phyloP scores from a whole-genome alignment of 192 early-diverging fungal species.

The Rhizophagus sp. region DNA sequence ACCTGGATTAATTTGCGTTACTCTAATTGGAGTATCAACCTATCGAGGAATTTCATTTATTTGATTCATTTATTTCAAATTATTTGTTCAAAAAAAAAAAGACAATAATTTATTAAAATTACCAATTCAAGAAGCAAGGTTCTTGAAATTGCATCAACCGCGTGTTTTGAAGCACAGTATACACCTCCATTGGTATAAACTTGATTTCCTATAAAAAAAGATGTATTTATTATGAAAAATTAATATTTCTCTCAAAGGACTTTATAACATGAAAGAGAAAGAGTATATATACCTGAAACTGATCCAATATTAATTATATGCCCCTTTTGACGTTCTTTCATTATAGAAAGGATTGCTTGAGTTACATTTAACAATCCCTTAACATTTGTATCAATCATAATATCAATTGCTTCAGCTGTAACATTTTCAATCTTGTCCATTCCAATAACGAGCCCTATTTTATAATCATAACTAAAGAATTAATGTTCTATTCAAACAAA shows the following conservation, averaged over 20 bases:
- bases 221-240: background rate
- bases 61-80: background rate
- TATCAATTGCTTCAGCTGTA: slow-evolving; percentile 62
- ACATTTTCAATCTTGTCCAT: slow-evolving; percentile 64
- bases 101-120: background rate
- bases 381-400: slow-evolving; percentile 88
- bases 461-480: background rate
- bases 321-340: slow-evolving; percentile 67
- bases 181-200: slow-evolving; percentile 74
- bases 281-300: slow-evolving; percentile 57
- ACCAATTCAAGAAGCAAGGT: slow-evolving; percentile 67
- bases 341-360: slow-evolving; percentile 73
- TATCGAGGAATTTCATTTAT: slow-evolving; percentile 23
- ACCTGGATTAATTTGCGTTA: slow-evolving; percentile 82
- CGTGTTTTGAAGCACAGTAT: slow-evolving; percentile 85
- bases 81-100: background rate
- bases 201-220: slow-evolving; percentile 38
- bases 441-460: slow-evolving; percentile 65
- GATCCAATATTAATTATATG: slow-evolving; percentile 87
- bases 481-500: too few relatives aligned
- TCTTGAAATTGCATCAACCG: slow-evolving; percentile 81
- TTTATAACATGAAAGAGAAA: too few relatives aligned
- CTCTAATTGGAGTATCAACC: slow-evolving; percentile 66
- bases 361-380: slow-evolving; percentile 83
- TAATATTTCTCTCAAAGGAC: background rate